These are phyloP conservation scores for Luvunga scandens DNA, from an alignment of 345 rosid species.

Conservation along the genomic window DNA sequence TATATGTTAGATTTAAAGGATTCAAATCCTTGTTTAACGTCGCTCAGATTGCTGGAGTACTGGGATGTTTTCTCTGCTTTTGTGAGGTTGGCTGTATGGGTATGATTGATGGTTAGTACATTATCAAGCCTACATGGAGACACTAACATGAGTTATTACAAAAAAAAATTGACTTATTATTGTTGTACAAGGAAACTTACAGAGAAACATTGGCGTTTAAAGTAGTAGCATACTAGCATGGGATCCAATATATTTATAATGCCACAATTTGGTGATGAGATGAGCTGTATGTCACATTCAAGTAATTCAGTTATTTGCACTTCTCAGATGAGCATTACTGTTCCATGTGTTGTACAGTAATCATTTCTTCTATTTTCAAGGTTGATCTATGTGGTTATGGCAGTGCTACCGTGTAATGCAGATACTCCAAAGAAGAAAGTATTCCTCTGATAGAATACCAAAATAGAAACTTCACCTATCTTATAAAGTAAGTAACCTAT, in stretches of 20 bases:
- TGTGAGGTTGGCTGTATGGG: background rate
- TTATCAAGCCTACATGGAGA: background rate
- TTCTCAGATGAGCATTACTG: background rate
- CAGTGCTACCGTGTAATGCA: conserved; percentile 23
- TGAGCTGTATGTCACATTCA: background rate
- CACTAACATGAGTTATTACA: background rate
- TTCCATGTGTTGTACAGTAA: background rate
- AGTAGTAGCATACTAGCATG: background rate
- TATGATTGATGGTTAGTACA: background rate
- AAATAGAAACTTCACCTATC: conserved; percentile 70
- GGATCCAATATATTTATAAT: background rate
- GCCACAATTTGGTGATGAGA: background rate
- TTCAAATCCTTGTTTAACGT: no score
- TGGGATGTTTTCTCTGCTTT: background rate
- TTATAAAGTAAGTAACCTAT: conserved; percentile 54
- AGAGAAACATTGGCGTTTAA: background rate
- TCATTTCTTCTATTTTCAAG: background rate
- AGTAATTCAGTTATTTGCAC: background rate
- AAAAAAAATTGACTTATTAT: background rate
- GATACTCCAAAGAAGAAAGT: conserved; percentile 95
- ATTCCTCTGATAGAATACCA: conserved; percentile 49
- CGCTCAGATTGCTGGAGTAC: no score
- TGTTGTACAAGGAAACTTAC: background rate
- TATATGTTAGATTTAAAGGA: no score
- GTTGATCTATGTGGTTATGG: background rate